These are phyloP conservation scores for Corylus heterophylla DNA, from an alignment of 306 rosid genomes.

Conservation along the genomic window DNA sequence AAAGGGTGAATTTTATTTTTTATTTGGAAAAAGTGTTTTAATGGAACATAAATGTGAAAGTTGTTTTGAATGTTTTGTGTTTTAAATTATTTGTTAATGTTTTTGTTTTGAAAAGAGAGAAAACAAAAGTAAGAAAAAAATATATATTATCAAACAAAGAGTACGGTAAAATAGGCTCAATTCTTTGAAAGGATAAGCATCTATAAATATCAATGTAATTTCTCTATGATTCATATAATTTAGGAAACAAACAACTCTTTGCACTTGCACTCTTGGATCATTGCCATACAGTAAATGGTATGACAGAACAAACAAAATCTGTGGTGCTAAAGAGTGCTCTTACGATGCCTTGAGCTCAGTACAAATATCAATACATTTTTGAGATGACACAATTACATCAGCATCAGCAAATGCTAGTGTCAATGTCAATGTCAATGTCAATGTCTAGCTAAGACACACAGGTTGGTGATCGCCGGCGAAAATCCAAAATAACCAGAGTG, in stretches of 20 bases:
- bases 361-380: neutral
- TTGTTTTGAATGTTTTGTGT: no score
- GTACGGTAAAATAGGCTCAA: no score
- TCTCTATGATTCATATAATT: neutral
- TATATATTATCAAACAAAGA: no score
- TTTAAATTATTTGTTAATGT: no score
- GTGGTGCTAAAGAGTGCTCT: neutral
- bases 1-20: no score
- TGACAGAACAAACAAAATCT: neutral
- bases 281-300: neutral
- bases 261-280: neutral
- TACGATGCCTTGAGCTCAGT: neutral
- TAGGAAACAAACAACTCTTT: neutral
- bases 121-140: no score
- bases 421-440: no score
- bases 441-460: conserved; percentile 24
- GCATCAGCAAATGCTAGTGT: conserved; percentile 1
- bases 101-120: no score
- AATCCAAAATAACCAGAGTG: conserved; percentile 56
- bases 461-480: conserved; percentile 53
- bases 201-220: neutral
- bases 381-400: neutral
- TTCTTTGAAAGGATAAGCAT: neutral
- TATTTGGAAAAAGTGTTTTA: no score
- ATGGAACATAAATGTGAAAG: no score